phyloP scores from a whole-genome alignment of 371 early-diverging fungal species.

The Mucor mucedo region DNA sequence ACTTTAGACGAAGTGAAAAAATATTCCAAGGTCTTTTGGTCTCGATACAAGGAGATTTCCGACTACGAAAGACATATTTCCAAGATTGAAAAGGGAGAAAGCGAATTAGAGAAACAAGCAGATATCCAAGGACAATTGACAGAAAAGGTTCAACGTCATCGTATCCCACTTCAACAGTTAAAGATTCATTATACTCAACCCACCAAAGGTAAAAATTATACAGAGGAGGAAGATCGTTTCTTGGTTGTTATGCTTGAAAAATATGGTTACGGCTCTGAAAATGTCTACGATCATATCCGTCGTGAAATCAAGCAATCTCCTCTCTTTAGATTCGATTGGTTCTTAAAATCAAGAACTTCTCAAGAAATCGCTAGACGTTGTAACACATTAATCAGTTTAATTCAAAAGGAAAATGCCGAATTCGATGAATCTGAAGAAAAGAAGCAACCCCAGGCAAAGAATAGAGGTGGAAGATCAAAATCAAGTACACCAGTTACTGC shows the following conservation, averaged over 20 bases:
- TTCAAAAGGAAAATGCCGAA: conserved; percentile 67
- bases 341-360: conserved; percentile 92
- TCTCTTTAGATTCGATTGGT: conserved; percentile 97
- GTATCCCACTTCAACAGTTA: conserved; percentile 85
- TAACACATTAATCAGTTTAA: conserved; percentile 72
- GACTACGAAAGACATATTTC: conserved; percentile 88
- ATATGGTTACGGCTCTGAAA: conserved; percentile 89
- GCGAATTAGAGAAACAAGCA: conserved; percentile 73
- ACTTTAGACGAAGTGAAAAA: conserved; percentile 81
- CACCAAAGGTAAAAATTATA: conserved; percentile 88
- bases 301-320: conserved; percentile 84
- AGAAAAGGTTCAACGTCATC: conserved; percentile 72
- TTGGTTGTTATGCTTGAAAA: conserved; percentile 88
- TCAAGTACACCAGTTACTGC: conserved; percentile 27
- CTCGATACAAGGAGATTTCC: conserved; percentile 79
- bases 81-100: conserved; percentile 90
- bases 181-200: conserved; percentile 82
- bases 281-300: conserved; percentile 90
- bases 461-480: conserved; percentile 25
- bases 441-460: conserved; percentile 34
- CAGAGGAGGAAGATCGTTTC: conserved; percentile 97
- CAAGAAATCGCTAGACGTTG: conserved; percentile 83
- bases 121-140: conserved; percentile 84
- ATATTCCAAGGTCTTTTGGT: conserved; percentile 90
- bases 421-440: conserved; percentile 52